phyloP scores from a whole-genome alignment of 2,329 filamentous ascomycete genomes.

The Alternaria conjuncta region DNA sequence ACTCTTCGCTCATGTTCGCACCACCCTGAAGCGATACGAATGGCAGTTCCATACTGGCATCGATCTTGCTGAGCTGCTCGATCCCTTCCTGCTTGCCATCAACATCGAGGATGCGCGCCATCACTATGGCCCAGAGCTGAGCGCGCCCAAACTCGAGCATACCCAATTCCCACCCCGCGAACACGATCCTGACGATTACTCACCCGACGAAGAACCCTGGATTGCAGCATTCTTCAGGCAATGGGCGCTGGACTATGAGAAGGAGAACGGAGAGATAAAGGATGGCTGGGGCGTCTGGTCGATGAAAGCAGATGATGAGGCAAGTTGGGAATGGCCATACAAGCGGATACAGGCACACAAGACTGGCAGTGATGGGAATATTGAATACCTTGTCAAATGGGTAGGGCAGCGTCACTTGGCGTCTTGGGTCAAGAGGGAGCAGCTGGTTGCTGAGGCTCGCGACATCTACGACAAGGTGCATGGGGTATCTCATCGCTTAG shows the following conservation, averaged over 20 bases:
- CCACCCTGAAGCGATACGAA: slow-evolving; percentile 18
- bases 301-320: slow-evolving; percentile 8
- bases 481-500: not conserved
- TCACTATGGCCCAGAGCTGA: not conserved
- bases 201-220: slow-evolving; percentile 19
- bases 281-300: slow-evolving; percentile 19
- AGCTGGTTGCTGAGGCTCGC: slow-evolving; percentile 3
- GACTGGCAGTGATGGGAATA: slow-evolving; percentile 1
- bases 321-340: slow-evolving; percentile 23
- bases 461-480: slow-evolving; percentile 7
- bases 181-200: not conserved
- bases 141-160: not conserved
- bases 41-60: slow-evolving; percentile 22
- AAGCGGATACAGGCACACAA: slow-evolving; percentile 19
- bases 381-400: slow-evolving; percentile 22
- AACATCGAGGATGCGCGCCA: not conserved
- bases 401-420: slow-evolving; percentile 17
- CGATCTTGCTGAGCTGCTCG: slow-evolving; percentile 20
- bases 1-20: slow-evolving; percentile 12
- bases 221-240: slow-evolving; percentile 20
- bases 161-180: not conserved
- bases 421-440: slow-evolving; percentile 12
- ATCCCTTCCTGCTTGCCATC: not conserved
- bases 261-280: slow-evolving; percentile 18
- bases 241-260: slow-evolving; percentile 23